Conservation (phyloP, 257 asterid species). For the Leptodermis oblonga region DNA sequence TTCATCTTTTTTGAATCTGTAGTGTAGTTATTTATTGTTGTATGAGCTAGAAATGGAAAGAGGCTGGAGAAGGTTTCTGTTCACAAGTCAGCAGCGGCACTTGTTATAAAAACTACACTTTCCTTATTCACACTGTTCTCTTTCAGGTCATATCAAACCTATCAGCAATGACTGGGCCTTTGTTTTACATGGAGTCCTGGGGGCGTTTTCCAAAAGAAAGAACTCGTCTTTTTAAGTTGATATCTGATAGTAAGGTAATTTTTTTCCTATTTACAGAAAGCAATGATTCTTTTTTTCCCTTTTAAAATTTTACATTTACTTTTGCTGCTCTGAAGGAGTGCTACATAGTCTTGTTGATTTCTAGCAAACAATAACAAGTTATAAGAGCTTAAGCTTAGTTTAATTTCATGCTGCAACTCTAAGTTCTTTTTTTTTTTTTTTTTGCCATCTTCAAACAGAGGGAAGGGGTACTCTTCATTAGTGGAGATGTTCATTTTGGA, state of each 20-base stretch:
- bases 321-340: background rate
- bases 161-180: conserved; percentile 30
- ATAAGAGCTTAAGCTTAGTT: no score
- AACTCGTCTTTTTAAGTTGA: conserved; percentile 26
- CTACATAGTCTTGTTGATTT: background rate
- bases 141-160: conserved; percentile 30
- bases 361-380: no score
- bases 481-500: conserved; percentile 41
- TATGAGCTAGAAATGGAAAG: background rate
- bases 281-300: background rate
- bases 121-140: background rate
- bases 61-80: background rate
- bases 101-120: background rate
- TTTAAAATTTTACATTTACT: background rate
- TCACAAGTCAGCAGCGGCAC: background rate
- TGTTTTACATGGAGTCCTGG: conserved; percentile 30
- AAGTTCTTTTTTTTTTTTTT: background rate
- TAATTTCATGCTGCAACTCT: background rate
- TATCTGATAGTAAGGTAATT: conserved; percentile 34
- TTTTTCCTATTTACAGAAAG: background rate
- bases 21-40: background rate
- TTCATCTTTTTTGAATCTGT: background rate
- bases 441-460: conserved; percentile 13
- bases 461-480: conserved; percentile 31
- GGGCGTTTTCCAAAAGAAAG: conserved; percentile 32